Conservation (phyloP, 108 stramenopile genomes). For the Cyclotella choctawhatcheeana region DNA sequence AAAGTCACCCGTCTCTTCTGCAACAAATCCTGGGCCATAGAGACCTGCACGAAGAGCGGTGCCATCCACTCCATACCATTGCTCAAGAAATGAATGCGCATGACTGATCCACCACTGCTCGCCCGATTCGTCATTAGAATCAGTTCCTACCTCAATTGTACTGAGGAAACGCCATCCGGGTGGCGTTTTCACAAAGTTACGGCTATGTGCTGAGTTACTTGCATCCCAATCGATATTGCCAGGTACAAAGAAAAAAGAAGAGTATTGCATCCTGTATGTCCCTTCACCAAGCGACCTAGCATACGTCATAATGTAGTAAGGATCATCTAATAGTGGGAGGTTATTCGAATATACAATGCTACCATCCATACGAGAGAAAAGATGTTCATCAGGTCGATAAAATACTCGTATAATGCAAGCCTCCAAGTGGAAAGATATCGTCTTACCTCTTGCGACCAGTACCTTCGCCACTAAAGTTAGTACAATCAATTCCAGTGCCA, state of each 20-base stretch:
- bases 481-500: not conserved
- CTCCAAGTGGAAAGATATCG: not conserved
- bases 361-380: not conserved
- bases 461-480: conserved; percentile 1
- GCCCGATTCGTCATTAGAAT: no score
- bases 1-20: not conserved
- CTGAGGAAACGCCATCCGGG: not conserved
- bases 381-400: no score
- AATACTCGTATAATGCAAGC: no score
- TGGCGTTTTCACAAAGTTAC: not conserved
- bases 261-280: not conserved
- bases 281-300: not conserved
- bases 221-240: not conserved
- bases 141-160: conserved; percentile 2
- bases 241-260: conserved; percentile 2
- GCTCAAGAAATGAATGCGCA: not conserved
- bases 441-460: conserved; percentile 5
- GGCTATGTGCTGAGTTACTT: not conserved
- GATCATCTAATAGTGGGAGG: not conserved
- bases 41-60: not conserved
- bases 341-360: conserved; percentile 3
- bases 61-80: not conserved
- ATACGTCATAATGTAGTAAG: not conserved
- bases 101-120: not conserved
- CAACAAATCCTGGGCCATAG: not conserved